Evolutionary conservation across 352 stramenopile species (phyloP), one percentile per base, ranked within the genome.

Genomic region (Phytophthora idaei): DNA sequence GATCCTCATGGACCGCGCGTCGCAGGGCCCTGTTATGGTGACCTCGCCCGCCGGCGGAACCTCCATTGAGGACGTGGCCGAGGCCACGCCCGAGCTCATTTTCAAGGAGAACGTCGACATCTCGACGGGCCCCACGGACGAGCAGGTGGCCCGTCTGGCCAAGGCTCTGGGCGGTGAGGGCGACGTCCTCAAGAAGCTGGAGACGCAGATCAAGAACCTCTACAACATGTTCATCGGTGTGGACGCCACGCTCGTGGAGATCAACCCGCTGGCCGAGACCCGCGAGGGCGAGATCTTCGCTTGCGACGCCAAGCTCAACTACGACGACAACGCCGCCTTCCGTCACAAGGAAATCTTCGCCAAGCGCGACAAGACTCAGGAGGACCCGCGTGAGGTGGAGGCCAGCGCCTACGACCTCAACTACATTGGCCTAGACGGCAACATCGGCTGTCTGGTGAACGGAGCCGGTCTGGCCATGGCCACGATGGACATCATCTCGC

Each of bases 381-480:
- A 99, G 81, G 98, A 99, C 86, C 72, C 90, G 14, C 91, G 97
- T 72, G 98, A 99, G 78, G 90, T 97, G 21, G 90, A 97, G 67
- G 93, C 94, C 44, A 87, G 81, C 45, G 94, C 97, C 64, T 95
- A 97, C 72, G 96, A 98, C 86, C 87, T 99, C 29, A 99, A 99
- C 83, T 99, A 99, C 85, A 99, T 99, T 74, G 97, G 97, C 49
- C 85, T 99, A n/a, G 95, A 98, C 72, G 97, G 98, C 58, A 99
- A 98, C 77, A 99, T 99, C 71, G 98, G 98, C 57, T 99, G 98
- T 84, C 98, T 99, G 80, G 98, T 99, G 39, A 99, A 99, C 81
- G 98, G 98, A 60, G 98, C 98, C 31, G 98, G 98, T 75, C 83
- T 99, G 39, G 98, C 98, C 69, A 99, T 99, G 98, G 89, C 92